phyloP scores from a whole-genome alignment of 345 rosid genomes.

The Raphanus sativus region DNA sequence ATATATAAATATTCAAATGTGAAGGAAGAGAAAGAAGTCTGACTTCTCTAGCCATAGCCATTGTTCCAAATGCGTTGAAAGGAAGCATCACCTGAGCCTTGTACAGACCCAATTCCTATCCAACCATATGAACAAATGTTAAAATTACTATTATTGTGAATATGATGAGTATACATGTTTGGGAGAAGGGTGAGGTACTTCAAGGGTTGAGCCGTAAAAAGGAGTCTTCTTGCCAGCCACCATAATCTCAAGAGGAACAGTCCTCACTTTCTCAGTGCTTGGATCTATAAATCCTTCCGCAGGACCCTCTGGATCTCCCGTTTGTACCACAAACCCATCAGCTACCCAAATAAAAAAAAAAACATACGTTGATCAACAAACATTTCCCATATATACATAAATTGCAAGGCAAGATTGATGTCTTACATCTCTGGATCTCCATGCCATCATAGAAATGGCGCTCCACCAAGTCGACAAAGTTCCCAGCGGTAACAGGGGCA shows the following conservation, averaged over 20 bases:
- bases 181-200: slow-evolving; percentile 40
- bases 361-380: not conserved
- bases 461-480: slow-evolving; percentile 86
- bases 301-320: slow-evolving; percentile 99
- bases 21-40: slow-evolving; percentile 27
- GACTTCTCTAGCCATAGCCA: slow-evolving; percentile 99
- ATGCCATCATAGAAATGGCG: slow-evolving; percentile 96
- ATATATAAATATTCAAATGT: not conserved
- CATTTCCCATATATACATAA: not conserved
- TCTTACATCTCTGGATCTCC: slow-evolving; percentile 95
- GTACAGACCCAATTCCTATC: slow-evolving; percentile 92
- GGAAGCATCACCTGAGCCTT: slow-evolving; percentile 98
- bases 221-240: slow-evolving; percentile 76
- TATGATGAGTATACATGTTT: too few species aligned
- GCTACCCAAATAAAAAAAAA: slow-evolving; percentile 46
- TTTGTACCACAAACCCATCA: slow-evolving; percentile 98
- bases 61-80: slow-evolving; percentile 97
- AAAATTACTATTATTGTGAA: not conserved
- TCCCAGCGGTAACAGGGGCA: slow-evolving; percentile 95
- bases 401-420: not conserved
- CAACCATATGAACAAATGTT: not conserved
- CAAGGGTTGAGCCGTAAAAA: slow-evolving; percentile 78
- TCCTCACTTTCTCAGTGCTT: slow-evolving; percentile 83
- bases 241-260: slow-evolving; percentile 87
- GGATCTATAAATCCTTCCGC: slow-evolving; percentile 96